These are phyloP conservation scores for Lactarius sanguifluus DNA, from an alignment of 768 basidiomycete genomes.

Conservation along the genomic window DNA sequence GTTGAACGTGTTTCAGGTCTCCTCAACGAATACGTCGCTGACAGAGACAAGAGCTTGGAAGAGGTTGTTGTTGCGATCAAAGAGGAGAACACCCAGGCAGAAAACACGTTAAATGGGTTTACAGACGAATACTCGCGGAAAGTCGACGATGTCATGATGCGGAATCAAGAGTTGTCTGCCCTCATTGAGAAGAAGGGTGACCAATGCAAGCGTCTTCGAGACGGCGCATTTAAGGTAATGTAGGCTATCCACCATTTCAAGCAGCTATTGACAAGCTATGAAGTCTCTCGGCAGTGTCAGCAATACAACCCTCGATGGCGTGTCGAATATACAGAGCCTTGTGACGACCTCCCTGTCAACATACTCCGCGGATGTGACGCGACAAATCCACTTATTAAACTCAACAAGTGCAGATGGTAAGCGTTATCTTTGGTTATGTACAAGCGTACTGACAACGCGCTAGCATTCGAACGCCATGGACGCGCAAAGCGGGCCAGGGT, in stretches of 20 bases:
- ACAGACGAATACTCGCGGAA: constrained; percentile 49
- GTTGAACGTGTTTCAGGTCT: constrained; percentile 73
- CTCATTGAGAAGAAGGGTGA: constrained; percentile 46
- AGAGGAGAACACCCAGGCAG: constrained; percentile 54
- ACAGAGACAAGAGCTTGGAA: constrained; percentile 64
- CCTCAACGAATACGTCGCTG: constrained; percentile 65
- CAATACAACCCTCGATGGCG: constrained; percentile 42
- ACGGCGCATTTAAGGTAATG: constrained; percentile 59
- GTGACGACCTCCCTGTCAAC: constrained; percentile 48
- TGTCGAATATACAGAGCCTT: constrained; percentile 47
- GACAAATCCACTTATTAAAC: constrained; percentile 46
- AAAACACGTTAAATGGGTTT: constrained; percentile 50
- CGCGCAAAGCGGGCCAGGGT: constrained; percentile 67
- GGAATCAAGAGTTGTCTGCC: constrained; percentile 44
- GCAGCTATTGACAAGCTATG: constrained; percentile 15
- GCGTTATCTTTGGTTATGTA: constrained; percentile 24
- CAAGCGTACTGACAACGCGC: not conserved
- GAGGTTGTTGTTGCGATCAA: constrained; percentile 55
- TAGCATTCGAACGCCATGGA: constrained; percentile 61
- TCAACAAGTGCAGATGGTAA: constrained; percentile 47
- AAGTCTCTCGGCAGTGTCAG: constrained; percentile 47
- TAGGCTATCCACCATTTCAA: not conserved
- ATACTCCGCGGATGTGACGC: constrained; percentile 54
- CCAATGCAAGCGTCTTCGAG: constrained; percentile 55
- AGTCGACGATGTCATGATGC: constrained; percentile 42